Base-by-base conservation (phyloP, 441 rosid species). In the Adansonia grandidieri region DNA sequence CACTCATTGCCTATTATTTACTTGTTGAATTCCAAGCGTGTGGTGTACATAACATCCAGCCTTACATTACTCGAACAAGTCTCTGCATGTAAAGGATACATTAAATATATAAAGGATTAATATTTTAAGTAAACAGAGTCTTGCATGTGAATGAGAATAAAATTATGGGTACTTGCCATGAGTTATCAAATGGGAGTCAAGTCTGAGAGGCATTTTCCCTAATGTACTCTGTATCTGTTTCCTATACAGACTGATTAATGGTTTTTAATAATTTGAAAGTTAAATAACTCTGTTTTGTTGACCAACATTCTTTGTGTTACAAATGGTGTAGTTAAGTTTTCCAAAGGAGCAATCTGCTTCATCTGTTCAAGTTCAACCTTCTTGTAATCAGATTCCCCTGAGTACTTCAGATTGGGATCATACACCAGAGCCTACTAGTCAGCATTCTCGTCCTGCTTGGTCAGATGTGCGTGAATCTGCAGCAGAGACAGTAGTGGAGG, bases 351-450 rank as follows among this genome's bases (percentile, higher is more conserved):
- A 87, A 32, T 20, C 81, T 11, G 77, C 80, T 67, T 82, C 91
- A 78, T 77, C 81, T 1, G 87, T 78, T 74, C 65, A 84, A 51
- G 42, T 86, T 71, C 93, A 88, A 72, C 81, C 89, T 63, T 79
- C 94, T 22, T 61, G 79, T 69, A 86, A 64, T 81, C 82, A 67
- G 68, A 83, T 50, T 72, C 78, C 87, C 19, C 84, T 86, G 50
- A 78, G 80, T 76, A 22, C 76, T 61, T 86, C 90, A 17, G 94
- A 90, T 22, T 88, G 93, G 92, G 82, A 85, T 72, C 76, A 82
- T 44, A 82, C 77, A 13, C 83, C 79, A 22, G 86, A 79, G 77
- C 82, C 84, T 20, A 13, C 85, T 54, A 77, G 73, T 74, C 94
- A 91, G 79, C 96, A 86, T 81, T 61, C 88, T 74, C 87, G 79